Evolutionary conservation across 2,329 filamentous ascomycete species (phyloP), one percentile per base, ranked within the genome.

Genomic region (Chaetothyriales sp.): DNA sequence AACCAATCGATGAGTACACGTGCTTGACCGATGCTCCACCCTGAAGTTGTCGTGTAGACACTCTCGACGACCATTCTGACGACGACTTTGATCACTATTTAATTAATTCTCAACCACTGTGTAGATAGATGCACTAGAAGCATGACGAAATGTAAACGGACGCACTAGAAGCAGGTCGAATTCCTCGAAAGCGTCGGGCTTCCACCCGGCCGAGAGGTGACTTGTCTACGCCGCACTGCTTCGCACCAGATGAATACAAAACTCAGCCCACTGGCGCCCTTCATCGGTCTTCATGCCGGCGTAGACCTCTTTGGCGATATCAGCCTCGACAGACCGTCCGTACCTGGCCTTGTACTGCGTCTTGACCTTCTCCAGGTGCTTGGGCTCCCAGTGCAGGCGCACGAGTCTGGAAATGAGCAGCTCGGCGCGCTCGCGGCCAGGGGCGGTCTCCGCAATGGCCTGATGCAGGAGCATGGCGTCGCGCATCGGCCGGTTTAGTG

Each of bases 401-500:
- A 95, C 86, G 1, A 96, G 75, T 1, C 92, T 77, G 2, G 84
- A 89, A 56, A 94, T 93, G 48, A 98, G 78, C 47, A 95, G 72
- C 65, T 95, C 90, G 45, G 85, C 83, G 26, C 90, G 80, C 62
- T 90, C 85, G 56, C 78, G 78, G 57, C 77, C 78, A 1, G 82
- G 80, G 1, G 75, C 78, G 2, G 83, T 82, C 45, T 83, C 78
- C 18, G 81, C 83, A 57, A 96, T 80, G 1, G 92, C 90, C 70
- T 96, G 92, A 66, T 94, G 82, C 1, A 98, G 74, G 2, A 96
- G 80, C 39, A 95, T 76, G 2, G 90, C 87, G 66, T 96, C 92
- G 50, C 92, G 86, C 55, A 94, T 87, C 5, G 92, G 89, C 53
- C 85, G 85, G 70, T 96, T 96, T 71, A 96, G 94, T 51, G 94